Percentiles rank a stretch among this genome's conserved stretches.
These are phyloP conservation scores for Colletotrichum simmondsii DNA, from an alignment of 2,329 filamentous ascomycete genomes.

Conservation along the genomic window DNA sequence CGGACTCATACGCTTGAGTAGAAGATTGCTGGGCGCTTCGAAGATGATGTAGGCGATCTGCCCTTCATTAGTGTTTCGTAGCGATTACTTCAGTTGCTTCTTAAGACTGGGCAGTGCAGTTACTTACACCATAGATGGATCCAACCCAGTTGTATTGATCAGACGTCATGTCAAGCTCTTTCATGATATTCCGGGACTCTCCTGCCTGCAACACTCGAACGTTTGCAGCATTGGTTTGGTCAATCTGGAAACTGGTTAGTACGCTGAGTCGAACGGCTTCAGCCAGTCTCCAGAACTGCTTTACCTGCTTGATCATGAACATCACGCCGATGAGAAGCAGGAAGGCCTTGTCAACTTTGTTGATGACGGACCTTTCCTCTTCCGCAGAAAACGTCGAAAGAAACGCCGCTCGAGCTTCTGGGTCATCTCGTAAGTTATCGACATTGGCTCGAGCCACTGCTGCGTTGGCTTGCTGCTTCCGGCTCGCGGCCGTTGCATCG, in stretches of 20 bases:
- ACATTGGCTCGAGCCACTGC: neutral
- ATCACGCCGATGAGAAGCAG: conserved; percentile 50
- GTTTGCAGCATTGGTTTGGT: conserved; percentile 51
- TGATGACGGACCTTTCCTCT: conserved; percentile 50
- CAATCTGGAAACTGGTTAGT: conserved; percentile 38
- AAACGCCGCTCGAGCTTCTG: conserved; percentile 41
- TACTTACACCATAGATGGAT: conserved; percentile 16
- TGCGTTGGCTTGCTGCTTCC: conserved; percentile 15
- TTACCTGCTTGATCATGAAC: conserved; percentile 53
- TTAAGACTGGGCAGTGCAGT: too few species aligned
- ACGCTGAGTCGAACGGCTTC: neutral
- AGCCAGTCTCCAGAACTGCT: conserved; percentile 20
- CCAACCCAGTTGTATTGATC: conserved; percentile 27
- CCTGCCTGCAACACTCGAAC: conserved; percentile 56
- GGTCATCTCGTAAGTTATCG: conserved; percentile 33
- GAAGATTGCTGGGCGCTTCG: conserved; percentile 51
- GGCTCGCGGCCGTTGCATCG: conserved; percentile 1
- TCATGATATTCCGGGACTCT: conserved; percentile 45
- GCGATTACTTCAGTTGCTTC: neutral
- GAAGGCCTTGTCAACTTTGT: conserved; percentile 52
- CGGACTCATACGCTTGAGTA: conserved; percentile 49
- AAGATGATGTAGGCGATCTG: conserved; percentile 52
- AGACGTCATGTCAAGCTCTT: conserved; percentile 19
- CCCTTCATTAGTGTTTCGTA: neutral
- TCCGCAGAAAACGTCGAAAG: conserved; percentile 49